Evolutionary conservation across 768 basidiomycete genomes (phyloP).

Genomic region (Suillus lakei): DNA sequence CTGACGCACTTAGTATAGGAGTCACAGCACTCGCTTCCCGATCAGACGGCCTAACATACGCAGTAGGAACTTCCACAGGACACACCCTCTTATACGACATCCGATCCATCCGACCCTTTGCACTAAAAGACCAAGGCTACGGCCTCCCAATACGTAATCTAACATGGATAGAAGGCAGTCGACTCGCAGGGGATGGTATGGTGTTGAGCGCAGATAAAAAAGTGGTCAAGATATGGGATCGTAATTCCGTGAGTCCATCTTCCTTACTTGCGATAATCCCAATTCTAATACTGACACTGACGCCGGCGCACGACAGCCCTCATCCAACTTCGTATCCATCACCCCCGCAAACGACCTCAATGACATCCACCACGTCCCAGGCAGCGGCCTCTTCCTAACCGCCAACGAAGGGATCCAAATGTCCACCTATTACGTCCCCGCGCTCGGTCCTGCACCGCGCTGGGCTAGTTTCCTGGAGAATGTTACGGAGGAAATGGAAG

Average conservation of each 20-base stretch:
- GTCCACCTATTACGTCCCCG: slow-evolving; percentile 93
- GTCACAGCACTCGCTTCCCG: slow-evolving; percentile 88
- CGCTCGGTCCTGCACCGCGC: slow-evolving; percentile 93
- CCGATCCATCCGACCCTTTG: slow-evolving; percentile 81
- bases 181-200: slow-evolving; percentile 86
- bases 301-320: slow-evolving; percentile 54
- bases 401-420: slow-evolving; percentile 98
- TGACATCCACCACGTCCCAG: slow-evolving; percentile 87
- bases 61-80: slow-evolving; percentile 93
- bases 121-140: slow-evolving; percentile 95
- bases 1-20: slow-evolving; percentile 45
- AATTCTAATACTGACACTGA: slow-evolving; percentile 18
- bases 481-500: slow-evolving; percentile 98
- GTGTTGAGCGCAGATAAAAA: slow-evolving; percentile 94
- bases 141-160: slow-evolving; percentile 87
- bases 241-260: slow-evolving; percentile 62
- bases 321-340: slow-evolving; percentile 88
- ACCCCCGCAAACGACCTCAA: slow-evolving; percentile 91
- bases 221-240: slow-evolving; percentile 97
- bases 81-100: slow-evolving; percentile 96
- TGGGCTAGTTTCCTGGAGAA: slow-evolving; percentile 99
- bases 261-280: slow-evolving; percentile 10
- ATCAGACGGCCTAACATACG: slow-evolving; percentile 89
- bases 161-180: slow-evolving; percentile 85
- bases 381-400: slow-evolving; percentile 86